phyloP scores from a whole-genome alignment of 1,284 basidiomycete species.

The Leccinum solheimii region DNA sequence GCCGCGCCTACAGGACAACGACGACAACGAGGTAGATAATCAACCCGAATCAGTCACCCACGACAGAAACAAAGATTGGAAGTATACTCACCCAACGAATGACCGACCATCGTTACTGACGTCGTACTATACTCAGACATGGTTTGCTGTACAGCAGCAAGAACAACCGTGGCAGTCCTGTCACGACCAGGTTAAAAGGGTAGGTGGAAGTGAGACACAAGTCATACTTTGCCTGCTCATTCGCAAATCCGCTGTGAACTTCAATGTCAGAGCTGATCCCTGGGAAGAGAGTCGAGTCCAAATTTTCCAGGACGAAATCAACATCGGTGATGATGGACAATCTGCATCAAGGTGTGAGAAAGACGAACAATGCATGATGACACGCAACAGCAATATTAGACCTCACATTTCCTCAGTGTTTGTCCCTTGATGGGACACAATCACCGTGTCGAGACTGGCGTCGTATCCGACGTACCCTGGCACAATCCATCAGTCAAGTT shows the following conservation, averaged over 20 bases:
- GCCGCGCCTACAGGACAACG: slow-evolving; percentile 42
- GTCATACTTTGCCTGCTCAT: slow-evolving; percentile 44
- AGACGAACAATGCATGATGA: neutral
- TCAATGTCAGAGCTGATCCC: slow-evolving; percentile 47
- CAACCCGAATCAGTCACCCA: neutral
- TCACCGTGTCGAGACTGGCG: slow-evolving; percentile 32
- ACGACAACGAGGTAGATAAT: neutral
- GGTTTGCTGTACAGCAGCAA: slow-evolving; percentile 48
- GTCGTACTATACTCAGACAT: slow-evolving; percentile 42
- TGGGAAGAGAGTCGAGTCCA: slow-evolving; percentile 58
- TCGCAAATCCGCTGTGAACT: slow-evolving; percentile 59
- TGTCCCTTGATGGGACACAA: slow-evolving; percentile 41
- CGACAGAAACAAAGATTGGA: too few relatives aligned
- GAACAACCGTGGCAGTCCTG: slow-evolving; percentile 52
- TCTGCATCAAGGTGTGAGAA: neutral
- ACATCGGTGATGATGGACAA: slow-evolving; percentile 43
- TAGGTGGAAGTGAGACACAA: slow-evolving; percentile 33
- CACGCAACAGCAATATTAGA: neutral
- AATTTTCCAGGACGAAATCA: slow-evolving; percentile 40
- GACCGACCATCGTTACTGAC: slow-evolving; percentile 53
- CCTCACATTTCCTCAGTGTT: slow-evolving; percentile 34
- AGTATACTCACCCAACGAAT: slow-evolving; percentile 48
- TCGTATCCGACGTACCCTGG: slow-evolving; percentile 45
- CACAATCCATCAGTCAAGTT: neutral
- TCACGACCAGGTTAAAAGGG: neutral